A percentile compares a stretch with the other conserved stretches of the same genome.
phyloP scores from a whole-genome alignment of 1,284 basidiomycete genomes.

The Cutaneotrichosporon mucoides region DNA sequence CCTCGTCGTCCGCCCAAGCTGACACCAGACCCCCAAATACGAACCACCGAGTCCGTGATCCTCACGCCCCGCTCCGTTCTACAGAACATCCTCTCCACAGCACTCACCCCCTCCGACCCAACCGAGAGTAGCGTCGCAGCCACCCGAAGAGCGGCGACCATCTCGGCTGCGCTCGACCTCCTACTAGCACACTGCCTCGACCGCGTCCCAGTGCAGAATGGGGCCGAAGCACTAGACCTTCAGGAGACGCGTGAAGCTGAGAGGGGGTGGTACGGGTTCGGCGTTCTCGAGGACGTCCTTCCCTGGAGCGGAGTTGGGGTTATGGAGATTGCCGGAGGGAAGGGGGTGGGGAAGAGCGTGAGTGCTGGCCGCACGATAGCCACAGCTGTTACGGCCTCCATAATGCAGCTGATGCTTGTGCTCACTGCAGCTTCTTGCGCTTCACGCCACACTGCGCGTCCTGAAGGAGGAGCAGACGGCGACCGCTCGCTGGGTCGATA shows the following conservation, averaged over 20 bases:
- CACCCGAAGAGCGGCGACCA: neutral
- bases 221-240: neutral
- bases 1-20: neutral
- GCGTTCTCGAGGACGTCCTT: constrained; percentile 14
- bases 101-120: neutral
- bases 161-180: constrained; percentile 21
- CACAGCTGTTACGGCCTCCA: neutral
- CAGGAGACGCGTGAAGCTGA: neutral
- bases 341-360: constrained; percentile 42
- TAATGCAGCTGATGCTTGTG: neutral
- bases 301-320: constrained; percentile 29
- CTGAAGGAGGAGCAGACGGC: constrained; percentile 22
- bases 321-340: constrained; percentile 39
- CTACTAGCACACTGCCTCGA: constrained; percentile 22
- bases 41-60: constrained; percentile 41
- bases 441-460: constrained; percentile 35
- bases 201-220: constrained; percentile 4
- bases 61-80: constrained; percentile 27
- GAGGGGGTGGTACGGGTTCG: constrained; percentile 34
- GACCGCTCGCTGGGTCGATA: constrained; percentile 44
- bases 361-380: constrained; percentile 11
- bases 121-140: neutral
- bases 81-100: constrained; percentile 10
- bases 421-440: constrained; percentile 34
- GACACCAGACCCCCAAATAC: constrained; percentile 20